Conservation (phyloP, 1,139 yeast species). For the Arxiozyma slooffiae region DNA sequence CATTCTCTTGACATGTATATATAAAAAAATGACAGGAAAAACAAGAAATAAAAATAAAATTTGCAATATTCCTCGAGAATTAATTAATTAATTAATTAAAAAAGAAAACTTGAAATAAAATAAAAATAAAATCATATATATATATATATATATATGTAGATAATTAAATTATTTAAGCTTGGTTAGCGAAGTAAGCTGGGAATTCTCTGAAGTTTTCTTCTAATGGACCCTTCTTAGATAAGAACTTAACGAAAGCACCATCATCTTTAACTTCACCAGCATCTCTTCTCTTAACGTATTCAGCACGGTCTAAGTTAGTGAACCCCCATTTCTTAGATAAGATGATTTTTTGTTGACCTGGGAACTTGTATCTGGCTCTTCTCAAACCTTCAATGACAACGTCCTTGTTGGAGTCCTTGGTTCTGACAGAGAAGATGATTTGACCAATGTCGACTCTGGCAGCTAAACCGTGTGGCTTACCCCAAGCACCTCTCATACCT, state of each 20-base stretch:
- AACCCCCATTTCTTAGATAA: slow-evolving; percentile 99
- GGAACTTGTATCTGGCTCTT: slow-evolving; percentile 99
- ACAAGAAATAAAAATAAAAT: no score
- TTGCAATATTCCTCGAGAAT: no score
- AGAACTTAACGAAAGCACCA: slow-evolving; percentile 99
- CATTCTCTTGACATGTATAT: no score
- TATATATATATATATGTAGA: background rate
- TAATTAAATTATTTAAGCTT: slow-evolving; percentile 30
- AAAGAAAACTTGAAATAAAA: no score
- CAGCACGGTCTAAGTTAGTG: slow-evolving; percentile 97
- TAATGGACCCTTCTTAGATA: slow-evolving; percentile 91
- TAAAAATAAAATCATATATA: background rate
- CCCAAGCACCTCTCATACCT: slow-evolving; percentile 99
- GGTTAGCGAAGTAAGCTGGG: slow-evolving; percentile 72
- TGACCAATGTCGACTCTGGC: slow-evolving; percentile 99
- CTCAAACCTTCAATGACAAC: slow-evolving; percentile 98
- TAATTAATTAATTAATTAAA: no score
- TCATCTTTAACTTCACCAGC: slow-evolving; percentile 98
- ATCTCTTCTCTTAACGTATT: slow-evolving; percentile 86
- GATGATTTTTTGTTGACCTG: slow-evolving; percentile 99
- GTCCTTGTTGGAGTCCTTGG: slow-evolving; percentile 95
- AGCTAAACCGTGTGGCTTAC: slow-evolving; percentile 99
- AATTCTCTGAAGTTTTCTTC: slow-evolving; percentile 85
- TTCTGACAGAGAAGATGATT: slow-evolving; percentile 95
- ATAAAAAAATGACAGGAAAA: no score